Base-by-base conservation (phyloP, 768 basidiomycete species). In the Pleurotus djamor region DNA sequence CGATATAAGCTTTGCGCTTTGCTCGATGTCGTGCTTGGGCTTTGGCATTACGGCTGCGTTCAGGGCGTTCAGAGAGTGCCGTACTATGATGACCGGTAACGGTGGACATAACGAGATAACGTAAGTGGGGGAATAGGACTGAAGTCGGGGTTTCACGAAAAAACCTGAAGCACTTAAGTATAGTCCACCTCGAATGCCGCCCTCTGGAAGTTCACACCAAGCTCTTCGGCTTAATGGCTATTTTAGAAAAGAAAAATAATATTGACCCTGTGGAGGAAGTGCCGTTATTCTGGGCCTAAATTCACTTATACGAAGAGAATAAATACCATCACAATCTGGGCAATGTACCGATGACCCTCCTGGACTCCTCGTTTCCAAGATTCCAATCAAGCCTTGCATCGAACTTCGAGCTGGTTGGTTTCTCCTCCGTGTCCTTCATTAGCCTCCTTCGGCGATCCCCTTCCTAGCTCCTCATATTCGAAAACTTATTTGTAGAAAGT, bases 1-100 rank as follows among this genome's bases (percentile, higher is more conserved):
- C 91, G 68, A 94, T 93, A 78, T 94, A 94, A 9, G 92, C 92
- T 77, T 94, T 94, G 74, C 92, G 83, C 73, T 94, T 94, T 71
- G 92, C 92, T 61, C 92, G 86, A 79, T 94, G 92, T 66, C 92
- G 79, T 37, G 92, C 92, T 76, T 94, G 92, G 8, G 92, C 92
- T 74, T 87, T 88, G 57, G 89, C 89, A 77, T 92, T 92, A 79
- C 90, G 88, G 82, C 88, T 89, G 65, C 89, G 86, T 75, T 90
- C 89, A 79, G 89, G 89, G 71, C 84, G 84, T 74, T 89, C 86
- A 67, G 78, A 55, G 69, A 76, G 76, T 72, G 74, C 77, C 76
- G 83, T 75, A 78, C 83, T 56, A 49, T 59, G 47, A 41, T 56
- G 49, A 59, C 52, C 74, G 64, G 79, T 78, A 70, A 82, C 75